These are phyloP conservation scores for Zoysia pacifica DNA, from an alignment of 176 grass and related monocot species.

Conservation along the genomic window DNA sequence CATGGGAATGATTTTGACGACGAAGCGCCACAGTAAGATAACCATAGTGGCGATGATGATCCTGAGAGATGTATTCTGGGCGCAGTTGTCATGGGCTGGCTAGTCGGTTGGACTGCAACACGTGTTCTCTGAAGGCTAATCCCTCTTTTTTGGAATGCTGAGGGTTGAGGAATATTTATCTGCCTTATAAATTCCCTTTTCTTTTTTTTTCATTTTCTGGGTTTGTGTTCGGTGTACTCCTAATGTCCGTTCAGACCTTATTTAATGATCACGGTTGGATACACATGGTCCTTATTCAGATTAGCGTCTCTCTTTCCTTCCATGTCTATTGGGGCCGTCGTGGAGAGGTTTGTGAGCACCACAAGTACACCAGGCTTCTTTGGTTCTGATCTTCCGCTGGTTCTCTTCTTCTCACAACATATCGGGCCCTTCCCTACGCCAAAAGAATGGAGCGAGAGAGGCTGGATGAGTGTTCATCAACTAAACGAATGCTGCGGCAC, in stretches of 20 bases:
- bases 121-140: neutral
- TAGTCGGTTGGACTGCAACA: neutral
- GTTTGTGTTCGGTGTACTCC: neutral
- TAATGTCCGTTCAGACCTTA: neutral
- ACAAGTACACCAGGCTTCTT: too few relatives aligned
- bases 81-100: neutral
- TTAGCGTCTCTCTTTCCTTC: too few relatives aligned
- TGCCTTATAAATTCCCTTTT: neutral
- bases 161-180: neutral
- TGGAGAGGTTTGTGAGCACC: too few relatives aligned
- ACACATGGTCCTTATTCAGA: too few relatives aligned
- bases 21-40: neutral
- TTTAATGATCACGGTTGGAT: neutral
- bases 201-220: neutral
- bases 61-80: neutral
- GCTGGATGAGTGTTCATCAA: too few relatives aligned
- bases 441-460: too few relatives aligned
- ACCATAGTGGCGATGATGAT: neutral
- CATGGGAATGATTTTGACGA: constrained; percentile 85
- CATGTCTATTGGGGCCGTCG: too few relatives aligned
- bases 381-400: too few relatives aligned
- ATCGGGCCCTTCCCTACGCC: too few relatives aligned
- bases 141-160: neutral
- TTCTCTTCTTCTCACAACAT: too few relatives aligned
- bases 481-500: too few relatives aligned